phyloP scores from a whole-genome alignment of 805 yeast genomes.

The Cyberlindnera mycetangii region DNA sequence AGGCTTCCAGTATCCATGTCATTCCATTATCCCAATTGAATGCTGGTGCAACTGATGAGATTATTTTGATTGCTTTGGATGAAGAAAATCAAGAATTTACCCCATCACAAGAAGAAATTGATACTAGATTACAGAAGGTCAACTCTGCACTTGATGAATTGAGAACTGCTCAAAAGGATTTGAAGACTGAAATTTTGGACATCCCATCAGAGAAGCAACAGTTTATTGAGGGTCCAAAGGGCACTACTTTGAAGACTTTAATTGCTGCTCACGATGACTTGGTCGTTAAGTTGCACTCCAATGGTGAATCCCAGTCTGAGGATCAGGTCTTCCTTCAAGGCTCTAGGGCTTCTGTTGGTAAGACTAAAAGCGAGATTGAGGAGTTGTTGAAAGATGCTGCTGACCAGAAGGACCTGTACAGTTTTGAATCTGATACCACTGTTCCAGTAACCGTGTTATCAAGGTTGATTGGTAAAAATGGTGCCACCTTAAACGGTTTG shows the following conservation, averaged over 20 bases:
- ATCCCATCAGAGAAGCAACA: conserved; percentile 57
- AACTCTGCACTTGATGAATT: conserved; percentile 52
- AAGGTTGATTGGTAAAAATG: conserved; percentile 87
- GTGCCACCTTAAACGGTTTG: conserved; percentile 65
- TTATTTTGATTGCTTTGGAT: conserved; percentile 53
- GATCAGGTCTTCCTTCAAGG: conserved; percentile 71
- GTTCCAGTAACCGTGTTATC: conserved; percentile 70
- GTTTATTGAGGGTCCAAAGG: conserved; percentile 57
- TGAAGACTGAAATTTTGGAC: conserved; percentile 48
- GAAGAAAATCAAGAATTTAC: conserved; percentile 63
- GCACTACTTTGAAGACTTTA: conserved; percentile 49
- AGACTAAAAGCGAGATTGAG: conserved; percentile 50
- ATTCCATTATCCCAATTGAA: conserved; percentile 55
- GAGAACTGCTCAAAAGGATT: conserved; percentile 53
- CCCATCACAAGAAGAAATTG: conserved; percentile 61
- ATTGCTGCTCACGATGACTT: conserved; percentile 31
- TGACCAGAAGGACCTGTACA: conserved; percentile 44
- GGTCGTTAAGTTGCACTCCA: conserved; percentile 44
- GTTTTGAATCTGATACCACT: conserved; percentile 42
- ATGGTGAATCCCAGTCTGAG: conserved; percentile 36
- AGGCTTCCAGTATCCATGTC: conserved; percentile 47
- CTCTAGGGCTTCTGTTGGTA: conserved; percentile 55
- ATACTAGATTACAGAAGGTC: conserved; percentile 51
- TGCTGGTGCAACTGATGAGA: conserved; percentile 37
- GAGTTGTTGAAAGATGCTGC: conserved; percentile 53